phyloP scores from a whole-genome alignment of 2,329 filamentous ascomycete genomes.

The Zelopaecilomyces penicillatus region DNA sequence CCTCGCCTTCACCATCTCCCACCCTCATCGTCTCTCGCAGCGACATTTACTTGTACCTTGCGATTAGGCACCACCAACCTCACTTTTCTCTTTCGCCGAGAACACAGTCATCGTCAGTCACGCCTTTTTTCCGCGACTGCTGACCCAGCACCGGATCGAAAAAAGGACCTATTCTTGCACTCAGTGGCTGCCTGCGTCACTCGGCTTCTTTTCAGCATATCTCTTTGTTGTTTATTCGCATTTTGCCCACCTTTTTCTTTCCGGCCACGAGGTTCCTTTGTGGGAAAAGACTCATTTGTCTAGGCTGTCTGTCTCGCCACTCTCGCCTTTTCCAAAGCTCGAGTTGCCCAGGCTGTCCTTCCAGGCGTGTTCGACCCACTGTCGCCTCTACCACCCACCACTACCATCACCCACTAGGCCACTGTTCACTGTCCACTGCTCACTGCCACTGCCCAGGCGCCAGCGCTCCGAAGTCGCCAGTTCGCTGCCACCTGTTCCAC shows the following conservation, averaged over 20 bases:
- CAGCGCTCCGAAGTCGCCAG: conserved; percentile 31
- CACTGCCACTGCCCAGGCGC: conserved; percentile 3
- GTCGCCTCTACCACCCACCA: conserved; percentile 14
- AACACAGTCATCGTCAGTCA: background rate
- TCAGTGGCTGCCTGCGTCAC: background rate
- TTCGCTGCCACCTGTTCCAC: conserved; percentile 23
- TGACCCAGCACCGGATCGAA: conserved; percentile 1
- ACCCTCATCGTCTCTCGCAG: conserved; percentile 22
- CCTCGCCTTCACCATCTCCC: background rate
- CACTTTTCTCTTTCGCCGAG: conserved; percentile 1
- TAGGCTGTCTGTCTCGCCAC: conserved; percentile 1
- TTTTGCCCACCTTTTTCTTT: background rate
- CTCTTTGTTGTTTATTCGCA: background rate
- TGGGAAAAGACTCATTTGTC: background rate
- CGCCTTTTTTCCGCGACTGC: background rate
- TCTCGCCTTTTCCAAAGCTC: conserved; percentile 2
- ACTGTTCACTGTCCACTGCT: conserved; percentile 8
- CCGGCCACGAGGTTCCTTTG: conserved; percentile 1
- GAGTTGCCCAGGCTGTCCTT: conserved; percentile 4
- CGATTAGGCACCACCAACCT: conserved; percentile 20
- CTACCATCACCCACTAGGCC: conserved; percentile 12
- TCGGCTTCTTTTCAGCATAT: background rate
- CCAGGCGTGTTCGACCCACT: background rate
- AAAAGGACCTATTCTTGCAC: background rate
- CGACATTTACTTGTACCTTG: conserved; percentile 46